A percentile compares a stretch with the other conserved stretches of the same genome.
These are phyloP conservation scores for Acrocalymma vagum DNA, from an alignment of 2,329 filamentous ascomycete genomes.

Conservation along the genomic window DNA sequence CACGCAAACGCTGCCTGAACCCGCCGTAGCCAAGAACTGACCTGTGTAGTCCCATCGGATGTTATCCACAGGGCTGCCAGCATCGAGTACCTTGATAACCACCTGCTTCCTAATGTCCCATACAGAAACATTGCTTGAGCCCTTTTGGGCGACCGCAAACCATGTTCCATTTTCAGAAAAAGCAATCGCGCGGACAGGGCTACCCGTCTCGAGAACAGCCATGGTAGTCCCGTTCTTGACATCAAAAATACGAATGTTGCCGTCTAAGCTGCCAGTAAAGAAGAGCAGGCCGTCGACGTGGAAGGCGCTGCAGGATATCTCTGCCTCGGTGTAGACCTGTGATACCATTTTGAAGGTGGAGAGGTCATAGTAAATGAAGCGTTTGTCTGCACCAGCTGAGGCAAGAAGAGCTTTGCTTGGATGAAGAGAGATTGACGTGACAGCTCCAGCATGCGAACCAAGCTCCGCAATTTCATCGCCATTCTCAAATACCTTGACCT, in stretches of 20 bases:
- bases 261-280: conserved; percentile 80
- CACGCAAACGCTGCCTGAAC: conserved; percentile 81
- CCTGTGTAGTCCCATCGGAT: conserved; percentile 94
- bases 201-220: conserved; percentile 72
- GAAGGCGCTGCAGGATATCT: conserved; percentile 81
- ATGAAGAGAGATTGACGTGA: conserved; percentile 80
- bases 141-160: conserved; percentile 84
- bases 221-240: conserved; percentile 80
- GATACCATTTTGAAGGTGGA: conserved; percentile 72
- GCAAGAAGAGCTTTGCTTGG: conserved; percentile 84
- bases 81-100: conserved; percentile 84
- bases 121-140: conserved; percentile 80
- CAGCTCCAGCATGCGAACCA: conserved; percentile 82
- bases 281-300: conserved; percentile 97
- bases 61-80: conserved; percentile 77
- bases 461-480: conserved; percentile 75
- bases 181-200: conserved; percentile 76
- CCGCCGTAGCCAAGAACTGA: conserved; percentile 86
- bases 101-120: conserved; percentile 92
- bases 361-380: conserved; percentile 89
- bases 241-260: conserved; percentile 89
- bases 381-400: conserved; percentile 91
- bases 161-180: conserved; percentile 99
- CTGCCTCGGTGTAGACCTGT: conserved; percentile 81
- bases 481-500: conserved; percentile 80